Evolutionary conservation across 2,329 filamentous ascomycete genomes (phyloP).

Genomic region (Colletotrichum liaoningense): DNA sequence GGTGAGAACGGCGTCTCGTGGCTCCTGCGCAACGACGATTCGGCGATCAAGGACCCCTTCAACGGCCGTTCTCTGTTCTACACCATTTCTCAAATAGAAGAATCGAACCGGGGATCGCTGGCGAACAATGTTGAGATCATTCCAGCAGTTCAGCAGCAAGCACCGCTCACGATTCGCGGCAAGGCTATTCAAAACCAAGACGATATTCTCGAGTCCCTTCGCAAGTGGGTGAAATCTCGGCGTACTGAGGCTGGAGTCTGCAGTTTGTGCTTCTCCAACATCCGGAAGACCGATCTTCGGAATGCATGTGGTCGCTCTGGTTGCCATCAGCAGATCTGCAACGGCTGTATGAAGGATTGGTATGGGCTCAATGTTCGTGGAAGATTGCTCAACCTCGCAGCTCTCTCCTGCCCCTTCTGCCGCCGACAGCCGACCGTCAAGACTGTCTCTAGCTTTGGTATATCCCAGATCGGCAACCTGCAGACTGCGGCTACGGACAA

Average conservation of each 20-base stretch:
- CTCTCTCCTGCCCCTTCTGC: constrained; percentile 63
- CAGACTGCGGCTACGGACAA: constrained; percentile 53
- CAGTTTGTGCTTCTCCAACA: constrained; percentile 57
- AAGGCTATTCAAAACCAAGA: constrained; percentile 56
- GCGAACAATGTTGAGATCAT: constrained; percentile 51
- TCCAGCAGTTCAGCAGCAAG: constrained; percentile 31
- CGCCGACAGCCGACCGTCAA: constrained; percentile 53
- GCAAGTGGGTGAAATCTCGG: constrained; percentile 50
- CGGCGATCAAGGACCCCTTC: constrained; percentile 50
- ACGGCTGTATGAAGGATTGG: constrained; percentile 53
- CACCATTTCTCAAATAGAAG: constrained; percentile 46
- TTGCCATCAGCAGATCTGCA: constrained; percentile 57
- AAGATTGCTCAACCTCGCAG: constrained; percentile 57
- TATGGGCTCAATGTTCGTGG: constrained; percentile 58
- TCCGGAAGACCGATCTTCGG: constrained; percentile 49
- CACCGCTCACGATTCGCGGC: constrained; percentile 46
- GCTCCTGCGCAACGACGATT: constrained; percentile 55
- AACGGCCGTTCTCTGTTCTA: constrained; percentile 53
- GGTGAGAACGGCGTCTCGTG: constrained; percentile 55
- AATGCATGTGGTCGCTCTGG: constrained; percentile 58
- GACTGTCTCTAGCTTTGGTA: constrained; percentile 50
- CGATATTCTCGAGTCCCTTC: constrained; percentile 48
- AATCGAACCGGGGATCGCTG: constrained; percentile 47
- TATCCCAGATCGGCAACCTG: constrained; percentile 52
- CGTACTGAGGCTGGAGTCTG: constrained; percentile 53